Evolutionary conservation across 306 rosid genomes (phyloP), one percentile per base, ranked within the genome.

Genomic region (Castanea mollissima): DNA sequence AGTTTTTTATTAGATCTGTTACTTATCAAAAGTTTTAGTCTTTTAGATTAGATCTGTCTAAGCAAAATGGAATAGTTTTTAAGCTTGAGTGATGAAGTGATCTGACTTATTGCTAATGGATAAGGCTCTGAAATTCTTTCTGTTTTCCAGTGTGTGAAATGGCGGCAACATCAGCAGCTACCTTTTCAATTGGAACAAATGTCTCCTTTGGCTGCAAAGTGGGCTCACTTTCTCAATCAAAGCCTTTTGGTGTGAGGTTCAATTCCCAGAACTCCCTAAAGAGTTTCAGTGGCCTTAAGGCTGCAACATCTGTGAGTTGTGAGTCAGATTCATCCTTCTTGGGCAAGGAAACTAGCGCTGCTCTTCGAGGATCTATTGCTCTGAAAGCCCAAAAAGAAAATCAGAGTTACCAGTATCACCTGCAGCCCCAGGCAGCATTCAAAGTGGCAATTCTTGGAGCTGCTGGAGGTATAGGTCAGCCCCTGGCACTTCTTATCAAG

Each of bases 401-500:
- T 75, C 85, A 10, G 58, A 85, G 77, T 56, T 49, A 74, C 27
- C 87, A 57, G 63, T 18, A 59, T 69, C 64, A 27, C 44, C 74
- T 89, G 76, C 97, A 89, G 89, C 92, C 97, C 73, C 97, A 84
- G 85, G 99, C 99, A 32, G 70, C 95, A 5, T 95, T 69, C 81
- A 95, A 90, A 81, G 99, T 95, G 21, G 98, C 99, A 5, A 85
- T 95, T 83, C 98, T 95, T 29, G 99, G 99, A 64, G 96, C 99
- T 75, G 98, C 91, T 16, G 99, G 99, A 62, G 99, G 99, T 74
- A 95, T 95, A 2, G 99, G 99, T 57, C 99, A 95, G 79, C 93
- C 98, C 1, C 60, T 95, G n/a, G 71, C 99, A 1, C 98, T 95
- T 81, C 97, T 95, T 44, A 84, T 93, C 79, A 95, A 95, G 88